Percentiles rank a stretch among this genome's conserved stretches.
phyloP scores from a whole-genome alignment of 208 protist species.

The Acanthamoeba royreba region DNA sequence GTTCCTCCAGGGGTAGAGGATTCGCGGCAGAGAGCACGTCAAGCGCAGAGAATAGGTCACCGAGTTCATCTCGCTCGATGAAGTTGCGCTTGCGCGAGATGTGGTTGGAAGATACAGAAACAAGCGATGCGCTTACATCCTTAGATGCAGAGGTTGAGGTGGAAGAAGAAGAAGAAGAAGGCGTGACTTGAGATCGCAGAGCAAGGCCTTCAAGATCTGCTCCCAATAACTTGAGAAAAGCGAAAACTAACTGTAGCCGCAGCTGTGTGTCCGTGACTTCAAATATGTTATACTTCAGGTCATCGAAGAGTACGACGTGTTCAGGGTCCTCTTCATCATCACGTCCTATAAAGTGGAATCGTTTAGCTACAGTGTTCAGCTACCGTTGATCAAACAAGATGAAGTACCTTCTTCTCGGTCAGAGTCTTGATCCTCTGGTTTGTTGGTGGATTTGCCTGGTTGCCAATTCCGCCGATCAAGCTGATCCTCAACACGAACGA shows the following conservation, averaged over 20 bases:
- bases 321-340: not conserved
- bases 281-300: not conserved
- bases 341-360: not conserved
- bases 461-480: not conserved
- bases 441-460: not conserved
- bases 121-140: too few species aligned
- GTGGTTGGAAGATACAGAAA: not conserved
- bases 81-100: not conserved
- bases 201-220: not conserved
- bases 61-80: not conserved
- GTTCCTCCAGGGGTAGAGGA: not conserved
- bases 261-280: not conserved
- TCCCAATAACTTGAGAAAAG: not conserved
- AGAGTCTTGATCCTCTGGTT: not conserved
- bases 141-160: not conserved
- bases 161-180: not conserved
- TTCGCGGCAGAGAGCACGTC: not conserved
- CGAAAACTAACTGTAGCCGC: not conserved
- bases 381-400: not conserved
- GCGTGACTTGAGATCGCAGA: not conserved
- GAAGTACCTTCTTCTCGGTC: not conserved
- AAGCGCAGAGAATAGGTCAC: not conserved
- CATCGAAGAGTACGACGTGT: not conserved
- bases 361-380: too few species aligned
- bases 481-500: not conserved